Conservation (phyloP, 2,329 filamentous ascomycete genomes). For the Paecilomyces sp. region DNA sequence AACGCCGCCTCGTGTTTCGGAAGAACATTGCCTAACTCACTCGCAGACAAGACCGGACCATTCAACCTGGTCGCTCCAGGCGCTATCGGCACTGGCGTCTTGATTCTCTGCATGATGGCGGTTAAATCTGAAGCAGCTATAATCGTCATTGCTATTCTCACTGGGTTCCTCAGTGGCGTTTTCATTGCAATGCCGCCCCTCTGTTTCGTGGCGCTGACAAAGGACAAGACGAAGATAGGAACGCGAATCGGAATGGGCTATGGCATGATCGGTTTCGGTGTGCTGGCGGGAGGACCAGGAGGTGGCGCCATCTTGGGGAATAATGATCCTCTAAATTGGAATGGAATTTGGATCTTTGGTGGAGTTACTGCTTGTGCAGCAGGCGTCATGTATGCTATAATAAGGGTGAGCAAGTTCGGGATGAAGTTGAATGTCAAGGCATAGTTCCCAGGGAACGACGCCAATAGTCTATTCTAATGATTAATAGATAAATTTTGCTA, state of each 20-base stretch:
- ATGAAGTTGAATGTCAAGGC: no score
- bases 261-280: conserved; percentile 34
- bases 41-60: conserved; percentile 45
- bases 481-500: no score
- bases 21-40: conserved; percentile 41
- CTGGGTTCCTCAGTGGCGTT: conserved; percentile 35
- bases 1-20: conserved; percentile 49
- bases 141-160: conserved; percentile 23
- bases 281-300: conserved; percentile 44
- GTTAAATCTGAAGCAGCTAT: conserved; percentile 15
- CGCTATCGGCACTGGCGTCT: conserved; percentile 21
- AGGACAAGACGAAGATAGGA: conserved; percentile 41
- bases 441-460: no score
- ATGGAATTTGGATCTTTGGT: conserved; percentile 24
- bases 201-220: conserved; percentile 18
- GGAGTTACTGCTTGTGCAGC: conserved; percentile 11
- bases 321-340: conserved; percentile 21
- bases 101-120: conserved; percentile 18
- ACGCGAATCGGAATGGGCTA: conserved; percentile 50
- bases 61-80: conserved; percentile 33
- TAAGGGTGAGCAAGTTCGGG: background rate
- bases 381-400: conserved; percentile 3
- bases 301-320: conserved; percentile 39
- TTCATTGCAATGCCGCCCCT: conserved; percentile 29
- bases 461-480: no score